These are phyloP conservation scores for Pulveroboletus ravenelii DNA, from an alignment of 768 basidiomycete genomes.

Conservation along the genomic window DNA sequence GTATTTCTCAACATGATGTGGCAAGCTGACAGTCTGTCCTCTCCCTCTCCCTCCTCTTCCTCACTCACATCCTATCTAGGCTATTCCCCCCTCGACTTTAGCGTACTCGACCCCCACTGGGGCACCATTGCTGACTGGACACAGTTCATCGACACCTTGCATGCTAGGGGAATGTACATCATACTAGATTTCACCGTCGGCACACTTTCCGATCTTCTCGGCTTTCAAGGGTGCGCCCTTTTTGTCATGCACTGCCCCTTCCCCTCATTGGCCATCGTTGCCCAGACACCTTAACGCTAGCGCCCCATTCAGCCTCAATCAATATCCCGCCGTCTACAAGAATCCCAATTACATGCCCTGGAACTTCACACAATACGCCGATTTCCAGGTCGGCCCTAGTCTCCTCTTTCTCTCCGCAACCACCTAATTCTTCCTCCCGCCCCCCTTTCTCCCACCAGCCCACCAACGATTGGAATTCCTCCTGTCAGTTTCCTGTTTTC, in stretches of 20 bases:
- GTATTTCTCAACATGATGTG: slow-evolving; percentile 95
- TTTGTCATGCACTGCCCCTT: slow-evolving; percentile 1
- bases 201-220: slow-evolving; percentile 85
- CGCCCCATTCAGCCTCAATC: slow-evolving; percentile 72
- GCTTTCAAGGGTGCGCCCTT: slow-evolving; percentile 66
- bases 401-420: not conserved
- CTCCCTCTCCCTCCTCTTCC: not conserved
- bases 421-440: not conserved
- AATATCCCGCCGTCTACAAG: slow-evolving; percentile 75
- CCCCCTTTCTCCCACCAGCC: slow-evolving; percentile 36
- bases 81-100: slow-evolving; percentile 91
- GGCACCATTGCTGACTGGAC: slow-evolving; percentile 81
- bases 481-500: slow-evolving; percentile 73
- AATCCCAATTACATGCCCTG: slow-evolving; percentile 72
- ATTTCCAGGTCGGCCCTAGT: slow-evolving; percentile 56
- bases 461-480: slow-evolving; percentile 63
- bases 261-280: slow-evolving; percentile 12
- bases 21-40: slow-evolving; percentile 85
- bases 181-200: slow-evolving; percentile 94
- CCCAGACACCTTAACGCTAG: slow-evolving; percentile 66
- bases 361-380: slow-evolving; percentile 80
- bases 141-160: slow-evolving; percentile 67
- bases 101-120: slow-evolving; percentile 89
- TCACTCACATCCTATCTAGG: slow-evolving; percentile 34
- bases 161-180: slow-evolving; percentile 82